Percentiles rank a stretch among this genome's conserved stretches.
phyloP scores from a whole-genome alignment of 202 grass and related monocot genomes.

The Schoenoplectus triqueter region DNA sequence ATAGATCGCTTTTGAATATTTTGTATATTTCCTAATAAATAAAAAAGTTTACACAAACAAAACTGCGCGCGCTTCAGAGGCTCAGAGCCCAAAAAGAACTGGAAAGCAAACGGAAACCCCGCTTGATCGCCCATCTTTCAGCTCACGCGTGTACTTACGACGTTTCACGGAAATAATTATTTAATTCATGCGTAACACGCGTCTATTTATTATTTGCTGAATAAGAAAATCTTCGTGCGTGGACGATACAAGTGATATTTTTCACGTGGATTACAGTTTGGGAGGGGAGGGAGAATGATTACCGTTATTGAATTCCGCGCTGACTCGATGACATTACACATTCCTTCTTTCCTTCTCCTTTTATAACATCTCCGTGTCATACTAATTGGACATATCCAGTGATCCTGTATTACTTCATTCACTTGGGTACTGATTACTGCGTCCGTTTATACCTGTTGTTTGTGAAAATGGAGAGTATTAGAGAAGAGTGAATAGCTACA shows the following conservation, averaged over 20 bases:
- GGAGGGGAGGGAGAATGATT: slow-evolving; percentile 35
- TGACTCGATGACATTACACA: slow-evolving; percentile 36
- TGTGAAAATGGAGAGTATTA: not conserved
- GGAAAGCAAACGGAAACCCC: slow-evolving; percentile 14
- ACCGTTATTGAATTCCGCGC: slow-evolving; percentile 48
- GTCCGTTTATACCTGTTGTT: not conserved
- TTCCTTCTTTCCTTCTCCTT: not conserved
- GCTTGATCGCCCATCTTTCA: no score
- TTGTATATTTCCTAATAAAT: not conserved
- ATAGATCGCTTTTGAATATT: slow-evolving; percentile 23
- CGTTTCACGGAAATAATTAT: no score
- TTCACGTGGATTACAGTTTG: not conserved
- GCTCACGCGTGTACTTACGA: not conserved
- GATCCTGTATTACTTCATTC: not conserved
- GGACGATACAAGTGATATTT: not conserved
- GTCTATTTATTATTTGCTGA: not conserved
- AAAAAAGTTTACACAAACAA: not conserved
- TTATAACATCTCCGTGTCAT: not conserved
- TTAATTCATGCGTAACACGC: no score
- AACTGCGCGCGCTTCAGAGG: not conserved
- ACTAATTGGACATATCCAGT: not conserved
- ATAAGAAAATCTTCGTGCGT: not conserved
- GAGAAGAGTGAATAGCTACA: not conserved
- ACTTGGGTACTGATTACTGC: no score
- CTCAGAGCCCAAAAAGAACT: slow-evolving; percentile 19